Evolutionary conservation across 768 basidiomycete genomes (phyloP).

Genomic region (Tricholoma saponaceum): DNA sequence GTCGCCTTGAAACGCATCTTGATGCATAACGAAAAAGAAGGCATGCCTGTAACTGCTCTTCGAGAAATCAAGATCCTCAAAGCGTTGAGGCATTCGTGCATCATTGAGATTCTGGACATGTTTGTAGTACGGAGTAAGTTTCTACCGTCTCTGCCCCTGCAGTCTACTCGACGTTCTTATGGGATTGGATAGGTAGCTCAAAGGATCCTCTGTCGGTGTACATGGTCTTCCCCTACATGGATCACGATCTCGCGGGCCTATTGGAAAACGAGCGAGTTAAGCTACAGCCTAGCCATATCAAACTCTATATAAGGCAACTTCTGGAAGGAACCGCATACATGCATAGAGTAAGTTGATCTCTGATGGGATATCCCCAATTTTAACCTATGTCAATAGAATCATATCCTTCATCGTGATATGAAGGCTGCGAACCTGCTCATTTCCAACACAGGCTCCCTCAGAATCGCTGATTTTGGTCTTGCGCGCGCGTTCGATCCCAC

Average conservation of each 20-base stretch:
- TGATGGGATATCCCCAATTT: not conserved
- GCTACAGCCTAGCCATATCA: constrained; percentile 81
- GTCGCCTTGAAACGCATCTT: constrained; percentile 94
- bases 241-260: constrained; percentile 94
- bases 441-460: constrained; percentile 76
- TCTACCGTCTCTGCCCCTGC: not conserved
- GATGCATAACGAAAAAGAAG: constrained; percentile 96
- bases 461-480: constrained; percentile 94
- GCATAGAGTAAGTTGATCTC: constrained; percentile 67
- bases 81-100: constrained; percentile 76
- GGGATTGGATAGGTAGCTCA: constrained; percentile 44
- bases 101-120: constrained; percentile 90
- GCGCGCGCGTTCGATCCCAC: constrained; percentile 74
- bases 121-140: constrained; percentile 76
- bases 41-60: constrained; percentile 94
- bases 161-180: not conserved
- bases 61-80: constrained; percentile 98
- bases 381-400: constrained; percentile 55
- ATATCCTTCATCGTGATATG: constrained; percentile 97
- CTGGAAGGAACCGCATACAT: constrained; percentile 96
- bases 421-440: constrained; percentile 98
- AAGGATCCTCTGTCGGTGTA: constrained; percentile 81
- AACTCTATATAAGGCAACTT: constrained; percentile 93
- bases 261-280: constrained; percentile 89
- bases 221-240: constrained; percentile 99